A percentile compares a stretch with the other conserved stretches of the same genome.
phyloP scores from a whole-genome alignment of 2,329 filamentous ascomycete genomes.

The Podosphaera fusca region DNA sequence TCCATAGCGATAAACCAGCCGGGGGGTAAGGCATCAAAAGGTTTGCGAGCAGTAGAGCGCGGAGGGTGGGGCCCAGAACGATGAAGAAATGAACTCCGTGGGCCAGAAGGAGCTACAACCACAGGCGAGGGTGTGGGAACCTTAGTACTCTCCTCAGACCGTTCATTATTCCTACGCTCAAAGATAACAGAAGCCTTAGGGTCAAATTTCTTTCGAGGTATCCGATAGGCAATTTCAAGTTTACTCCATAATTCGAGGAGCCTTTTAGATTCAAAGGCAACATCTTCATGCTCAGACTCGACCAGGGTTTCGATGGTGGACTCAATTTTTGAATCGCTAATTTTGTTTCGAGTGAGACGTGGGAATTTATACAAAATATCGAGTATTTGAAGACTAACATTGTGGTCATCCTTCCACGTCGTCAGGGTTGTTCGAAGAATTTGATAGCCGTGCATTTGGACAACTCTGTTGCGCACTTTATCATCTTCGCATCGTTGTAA shows the following conservation, averaged over 20 bases:
- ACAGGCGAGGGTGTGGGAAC: conserved; percentile 7
- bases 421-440: conserved; percentile 73
- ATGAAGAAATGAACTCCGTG: conserved; percentile 24
- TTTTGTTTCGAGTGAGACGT: conserved; percentile 86
- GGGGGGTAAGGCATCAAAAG: conserved; percentile 39
- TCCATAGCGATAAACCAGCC: conserved; percentile 70
- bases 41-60: conserved; percentile 33
- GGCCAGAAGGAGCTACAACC: conserved; percentile 24
- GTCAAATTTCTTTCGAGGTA: conserved; percentile 71
- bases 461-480: conserved; percentile 64
- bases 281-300: conserved; percentile 46
- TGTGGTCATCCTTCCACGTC: conserved; percentile 73
- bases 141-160: conserved; percentile 24
- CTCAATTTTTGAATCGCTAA: conserved; percentile 88
- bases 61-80: conserved; percentile 27
- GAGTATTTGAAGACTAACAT: conserved; percentile 71
- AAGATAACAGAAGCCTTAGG: conserved; percentile 34
- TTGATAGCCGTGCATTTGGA: conserved; percentile 92
- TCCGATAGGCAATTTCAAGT: conserved; percentile 75
- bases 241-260: conserved; percentile 74
- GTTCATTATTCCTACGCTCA: conserved; percentile 41
- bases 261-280: conserved; percentile 44
- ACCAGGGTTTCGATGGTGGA: conserved; percentile 48
- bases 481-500: conserved; percentile 77
- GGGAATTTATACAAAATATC: conserved; percentile 77